Conservation (phyloP, 129 eudicot genomes). For the Artemisia annua region DNA sequence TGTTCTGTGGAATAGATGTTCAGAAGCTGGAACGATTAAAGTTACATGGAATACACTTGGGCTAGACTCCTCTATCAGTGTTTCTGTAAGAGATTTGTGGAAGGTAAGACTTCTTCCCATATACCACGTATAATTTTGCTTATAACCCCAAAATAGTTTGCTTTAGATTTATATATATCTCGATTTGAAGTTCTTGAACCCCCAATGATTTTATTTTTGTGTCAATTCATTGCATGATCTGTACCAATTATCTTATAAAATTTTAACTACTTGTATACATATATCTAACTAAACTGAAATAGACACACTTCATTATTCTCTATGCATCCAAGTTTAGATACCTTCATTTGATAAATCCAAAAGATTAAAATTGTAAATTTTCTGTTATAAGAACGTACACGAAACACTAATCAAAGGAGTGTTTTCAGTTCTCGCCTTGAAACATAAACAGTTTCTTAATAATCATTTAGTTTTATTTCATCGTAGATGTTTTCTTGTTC, state of each 20-base stretch:
- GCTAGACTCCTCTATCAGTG: slow-evolving; percentile 52
- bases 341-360: too few relatives aligned
- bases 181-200: background rate
- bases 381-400: background rate
- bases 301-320: background rate
- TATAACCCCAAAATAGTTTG: background rate
- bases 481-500: background rate
- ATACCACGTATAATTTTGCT: background rate
- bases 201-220: too few relatives aligned
- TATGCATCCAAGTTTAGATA: background rate
- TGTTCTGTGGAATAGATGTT: slow-evolving; percentile 87
- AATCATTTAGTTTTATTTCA: background rate
- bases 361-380: background rate
- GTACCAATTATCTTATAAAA: too few relatives aligned
- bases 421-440: background rate
- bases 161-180: background rate
- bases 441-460: background rate
- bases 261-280: too few relatives aligned
- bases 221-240: too few relatives aligned
- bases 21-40: slow-evolving; percentile 47
- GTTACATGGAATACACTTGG: slow-evolving; percentile 75
- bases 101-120: slow-evolving; percentile 44
- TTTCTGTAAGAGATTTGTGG: slow-evolving; percentile 88
- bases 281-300: too few relatives aligned
- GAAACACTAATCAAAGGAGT: background rate